Base-by-base conservation (phyloP, 805 yeast genomes). In the Hanseniaspora taiwanica region DNA sequence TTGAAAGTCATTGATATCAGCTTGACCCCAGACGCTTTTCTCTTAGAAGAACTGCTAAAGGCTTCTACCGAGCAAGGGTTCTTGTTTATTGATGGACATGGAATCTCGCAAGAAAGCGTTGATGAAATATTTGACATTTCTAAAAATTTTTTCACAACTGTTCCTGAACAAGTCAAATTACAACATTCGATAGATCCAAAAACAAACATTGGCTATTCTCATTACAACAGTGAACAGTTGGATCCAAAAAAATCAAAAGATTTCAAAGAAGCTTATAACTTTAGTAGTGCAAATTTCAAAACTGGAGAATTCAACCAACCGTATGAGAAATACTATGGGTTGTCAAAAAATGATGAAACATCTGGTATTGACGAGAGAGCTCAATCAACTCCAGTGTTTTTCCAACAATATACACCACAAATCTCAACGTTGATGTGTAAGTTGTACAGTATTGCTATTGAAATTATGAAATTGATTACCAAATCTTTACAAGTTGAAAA, bases 241-340 rank as follows among this genome's bases (percentile, higher is more conserved):
- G 64, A 62, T 40, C 55, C 56, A 4, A 45, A 50, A 35, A 44
- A 44, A 19, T 49, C 54, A 21, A 78, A 79, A 4, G 82, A 76
- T 53, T 79, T 77, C 29, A 76, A 76, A 49, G 81, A 76, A 53
- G 83, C 81, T 1, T 74, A 78, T 60, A 82, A 83, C 52, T 74
- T 81, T 54, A 74, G 79, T 35, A 54, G 61, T 16, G 63, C 78
- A 48, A 58, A 75, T 47, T 66, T 74, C 43, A 43, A 48, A 20
- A 66, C 71, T 7, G 85, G 83, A 35, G 53, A 55, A 21, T 55
- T 53, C 38, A 54, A 54, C 39, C 43, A 46, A 20, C 46, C 47
- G 24, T 47, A 40, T 19, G 42, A 33, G 24, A 23, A 40, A 6
- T 42, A 38, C 27, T 32, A 37, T 31, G n/a, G n/a, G 10, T 13